Percentiles rank a stretch among this genome's conserved stretches.
These are phyloP conservation scores for Amphibolis antarctica DNA, from an alignment of 106 monocot genomes.

Conservation along the genomic window DNA sequence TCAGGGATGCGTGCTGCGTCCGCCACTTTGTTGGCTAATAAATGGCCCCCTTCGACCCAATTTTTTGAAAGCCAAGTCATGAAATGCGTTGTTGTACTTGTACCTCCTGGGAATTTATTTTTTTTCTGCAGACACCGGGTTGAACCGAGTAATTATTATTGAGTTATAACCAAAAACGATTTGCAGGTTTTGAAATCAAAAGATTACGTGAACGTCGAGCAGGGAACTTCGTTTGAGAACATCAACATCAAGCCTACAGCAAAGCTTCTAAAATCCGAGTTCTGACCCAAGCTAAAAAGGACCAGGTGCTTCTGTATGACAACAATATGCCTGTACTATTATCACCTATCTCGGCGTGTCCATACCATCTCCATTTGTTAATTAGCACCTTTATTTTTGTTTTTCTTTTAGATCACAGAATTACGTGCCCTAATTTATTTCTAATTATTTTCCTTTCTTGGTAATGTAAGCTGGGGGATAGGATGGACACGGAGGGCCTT, in stretches of 20 bases:
- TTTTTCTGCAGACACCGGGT: background rate
- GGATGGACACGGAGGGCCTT: background rate
- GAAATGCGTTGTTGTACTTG: background rate
- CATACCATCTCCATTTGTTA: background rate
- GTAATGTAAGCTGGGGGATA: background rate
- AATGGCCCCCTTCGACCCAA: no score
- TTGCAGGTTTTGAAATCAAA: constrained; percentile 79
- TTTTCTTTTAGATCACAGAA: background rate
- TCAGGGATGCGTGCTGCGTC: no score
- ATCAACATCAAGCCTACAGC: constrained; percentile 54
- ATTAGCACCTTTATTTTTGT: background rate
- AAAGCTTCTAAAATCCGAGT: constrained; percentile 76
- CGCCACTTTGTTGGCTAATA: no score
- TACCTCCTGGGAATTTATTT: no score
- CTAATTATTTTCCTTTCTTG: background rate
- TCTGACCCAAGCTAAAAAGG: constrained; percentile 28
- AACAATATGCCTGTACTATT: background rate
- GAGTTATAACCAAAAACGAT: constrained; percentile 2
- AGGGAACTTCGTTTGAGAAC: constrained; percentile 53
- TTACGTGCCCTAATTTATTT: constrained; percentile 1
- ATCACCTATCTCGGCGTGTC: background rate
- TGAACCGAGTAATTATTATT: background rate
- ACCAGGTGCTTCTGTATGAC: no score
- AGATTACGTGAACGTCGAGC: constrained; percentile 78
- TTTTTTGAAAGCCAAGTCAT: no score